These are phyloP conservation scores for Chlamydomonas schloesseri DNA, from an alignment of 139 green algal species.

Conservation along the genomic window DNA sequence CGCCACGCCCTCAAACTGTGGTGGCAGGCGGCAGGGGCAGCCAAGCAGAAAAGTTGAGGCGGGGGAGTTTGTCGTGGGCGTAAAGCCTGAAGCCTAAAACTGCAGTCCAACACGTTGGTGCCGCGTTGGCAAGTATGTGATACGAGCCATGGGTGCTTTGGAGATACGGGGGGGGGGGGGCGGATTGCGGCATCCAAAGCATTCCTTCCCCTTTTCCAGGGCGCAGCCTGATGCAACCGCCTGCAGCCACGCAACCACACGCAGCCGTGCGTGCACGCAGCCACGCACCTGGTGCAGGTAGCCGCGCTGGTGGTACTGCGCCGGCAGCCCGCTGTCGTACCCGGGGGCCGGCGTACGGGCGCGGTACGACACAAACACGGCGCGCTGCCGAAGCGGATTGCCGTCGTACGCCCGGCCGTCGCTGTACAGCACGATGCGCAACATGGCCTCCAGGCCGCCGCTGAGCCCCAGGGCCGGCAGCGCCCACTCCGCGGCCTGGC, in stretches of 20 bases:
- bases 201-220: too few relatives aligned
- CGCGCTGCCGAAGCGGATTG: neutral
- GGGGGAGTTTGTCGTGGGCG: too few relatives aligned
- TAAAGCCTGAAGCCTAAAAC: too few relatives aligned
- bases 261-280: too few relatives aligned
- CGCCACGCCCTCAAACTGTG: conserved; percentile 4
- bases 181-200: too few relatives aligned
- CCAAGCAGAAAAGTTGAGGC: too few relatives aligned
- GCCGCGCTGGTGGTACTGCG: neutral
- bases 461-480: neutral
- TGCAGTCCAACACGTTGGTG: too few relatives aligned
- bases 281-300: conserved; percentile 1
- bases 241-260: too few relatives aligned
- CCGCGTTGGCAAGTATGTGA: too few relatives aligned
- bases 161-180: too few relatives aligned
- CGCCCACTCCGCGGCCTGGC: neutral
- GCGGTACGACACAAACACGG: neutral
- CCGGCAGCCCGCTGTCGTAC: neutral
- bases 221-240: too few relatives aligned
- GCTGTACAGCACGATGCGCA: neutral
- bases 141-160: too few relatives aligned
- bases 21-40: neutral
- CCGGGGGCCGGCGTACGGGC: neutral
- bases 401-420: neutral
- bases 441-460: neutral